A percentile compares a stretch with the other conserved stretches of the same genome.
phyloP scores from a whole-genome alignment of 192 early-diverging fungal genomes.

The Spinellus fusiger region DNA sequence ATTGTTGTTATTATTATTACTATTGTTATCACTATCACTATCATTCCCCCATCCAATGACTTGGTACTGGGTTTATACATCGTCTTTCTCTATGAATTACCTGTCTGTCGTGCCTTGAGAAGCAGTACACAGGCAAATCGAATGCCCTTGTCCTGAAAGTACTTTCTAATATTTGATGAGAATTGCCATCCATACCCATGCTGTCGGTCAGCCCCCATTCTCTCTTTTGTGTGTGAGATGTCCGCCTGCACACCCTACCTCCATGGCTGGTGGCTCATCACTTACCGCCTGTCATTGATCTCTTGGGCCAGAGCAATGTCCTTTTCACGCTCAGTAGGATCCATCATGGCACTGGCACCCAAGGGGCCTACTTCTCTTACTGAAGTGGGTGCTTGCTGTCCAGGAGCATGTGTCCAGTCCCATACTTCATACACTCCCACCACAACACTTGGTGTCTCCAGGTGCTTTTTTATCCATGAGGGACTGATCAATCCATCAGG shows the following conservation, averaged over 20 bases:
- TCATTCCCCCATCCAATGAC: not conserved
- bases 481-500: constrained; percentile 82
- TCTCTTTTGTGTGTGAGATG: not conserved
- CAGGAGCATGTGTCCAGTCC: constrained; percentile 36
- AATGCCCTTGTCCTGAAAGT: constrained; percentile 54
- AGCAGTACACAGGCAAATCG: constrained; percentile 72
- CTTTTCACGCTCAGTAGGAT: constrained; percentile 56
- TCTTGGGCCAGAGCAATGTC: constrained; percentile 54
- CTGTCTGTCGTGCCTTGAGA: constrained; percentile 45
- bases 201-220: not conserved
- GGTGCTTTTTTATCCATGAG: constrained; percentile 63
- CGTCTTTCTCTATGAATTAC: constrained; percentile 25
- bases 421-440: constrained; percentile 67
- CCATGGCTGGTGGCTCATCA: no score
- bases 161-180: constrained; percentile 41
- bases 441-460: constrained; percentile 55
- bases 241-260: no score
- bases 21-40: not conserved
- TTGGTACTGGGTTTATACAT: not conserved
- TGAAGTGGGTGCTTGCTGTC: not conserved
- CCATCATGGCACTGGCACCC: constrained; percentile 26
- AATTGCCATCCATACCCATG: not conserved
- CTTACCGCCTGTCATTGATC: constrained; percentile 62
- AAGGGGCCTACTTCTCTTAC: constrained; percentile 30
- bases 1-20: not conserved